These are phyloP conservation scores for Chrysanthemum seticuspe DNA, from an alignment of 129 eudicot species.

Conservation along the genomic window DNA sequence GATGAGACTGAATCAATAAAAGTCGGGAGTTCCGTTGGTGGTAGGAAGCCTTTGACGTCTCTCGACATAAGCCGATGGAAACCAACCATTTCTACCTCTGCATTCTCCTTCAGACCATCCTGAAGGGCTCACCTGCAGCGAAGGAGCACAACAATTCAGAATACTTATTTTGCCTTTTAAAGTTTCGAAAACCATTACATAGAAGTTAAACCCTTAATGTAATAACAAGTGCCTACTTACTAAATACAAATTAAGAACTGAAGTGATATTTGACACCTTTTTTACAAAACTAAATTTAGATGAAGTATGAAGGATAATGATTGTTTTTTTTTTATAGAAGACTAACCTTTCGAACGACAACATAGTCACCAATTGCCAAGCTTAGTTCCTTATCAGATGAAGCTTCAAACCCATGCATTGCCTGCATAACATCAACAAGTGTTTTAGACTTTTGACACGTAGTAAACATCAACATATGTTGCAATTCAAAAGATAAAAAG, in stretches of 20 bases:
- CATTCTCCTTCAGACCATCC: conserved; percentile 99
- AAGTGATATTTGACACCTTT: too few relatives aligned
- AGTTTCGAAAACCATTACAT: neutral
- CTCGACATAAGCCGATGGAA: conserved; percentile 81
- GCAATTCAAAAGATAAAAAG: conserved; percentile 15
- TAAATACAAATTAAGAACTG: too few relatives aligned
- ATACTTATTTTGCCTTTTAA: conserved; percentile 7
- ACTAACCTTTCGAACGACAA: conserved; percentile 88
- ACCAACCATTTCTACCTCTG: conserved; percentile 92
- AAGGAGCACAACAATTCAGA: neutral
- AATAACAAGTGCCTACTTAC: neutral
- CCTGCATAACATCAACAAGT: conserved; percentile 44
- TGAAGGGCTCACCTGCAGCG: conserved; percentile 66
- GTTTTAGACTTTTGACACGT: neutral
- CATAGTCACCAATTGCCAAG: conserved; percentile 84
- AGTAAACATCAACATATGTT: neutral
- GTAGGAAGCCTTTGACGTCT: conserved; percentile 81
- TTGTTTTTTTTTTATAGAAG: neutral
- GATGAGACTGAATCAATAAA: conserved; percentile 38
- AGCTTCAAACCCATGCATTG: conserved; percentile 72
- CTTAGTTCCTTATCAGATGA: conserved; percentile 88
- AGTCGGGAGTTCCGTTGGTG: conserved; percentile 52
- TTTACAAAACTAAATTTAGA: too few relatives aligned
- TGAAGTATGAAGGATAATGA: neutral
- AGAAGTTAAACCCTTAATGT: neutral